Conservation (phyloP, 108 stramenopile genomes). For the Nitzschia sp. region DNA sequence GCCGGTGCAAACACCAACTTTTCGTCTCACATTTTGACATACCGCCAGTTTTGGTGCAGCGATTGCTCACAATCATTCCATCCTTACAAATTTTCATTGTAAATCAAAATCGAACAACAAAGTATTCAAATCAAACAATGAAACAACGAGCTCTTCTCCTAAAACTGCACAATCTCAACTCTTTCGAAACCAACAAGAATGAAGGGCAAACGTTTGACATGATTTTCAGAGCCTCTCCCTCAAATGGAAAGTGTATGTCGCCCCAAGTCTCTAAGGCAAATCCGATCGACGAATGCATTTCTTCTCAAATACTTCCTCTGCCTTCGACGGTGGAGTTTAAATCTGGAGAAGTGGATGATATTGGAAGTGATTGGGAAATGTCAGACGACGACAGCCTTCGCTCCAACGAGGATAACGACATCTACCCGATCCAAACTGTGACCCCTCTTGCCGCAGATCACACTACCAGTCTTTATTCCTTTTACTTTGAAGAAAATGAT, state of each 20-base stretch:
- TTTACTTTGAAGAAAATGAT: slow-evolving; percentile 21
- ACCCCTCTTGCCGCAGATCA: slow-evolving; percentile 8
- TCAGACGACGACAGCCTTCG: slow-evolving; percentile 9
- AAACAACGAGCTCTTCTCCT: slow-evolving; percentile 19
- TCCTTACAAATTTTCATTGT: too few species aligned
- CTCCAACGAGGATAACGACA: neutral
- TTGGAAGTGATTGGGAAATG: slow-evolving; percentile 31
- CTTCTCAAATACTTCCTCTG: neutral
- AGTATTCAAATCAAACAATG: neutral
- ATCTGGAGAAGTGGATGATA: slow-evolving; percentile 3
- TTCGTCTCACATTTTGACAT: too few species aligned
- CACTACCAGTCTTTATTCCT: slow-evolving; percentile 21
- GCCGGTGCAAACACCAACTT: too few species aligned
- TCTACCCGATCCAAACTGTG: neutral
- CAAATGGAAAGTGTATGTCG: neutral
- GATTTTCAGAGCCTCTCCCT: neutral
- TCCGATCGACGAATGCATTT: neutral
- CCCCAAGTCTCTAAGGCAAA: neutral
- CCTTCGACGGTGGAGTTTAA: slow-evolving; percentile 2
- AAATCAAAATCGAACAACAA: too few species aligned
- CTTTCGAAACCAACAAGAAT: slow-evolving; percentile 1
- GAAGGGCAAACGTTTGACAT: neutral
- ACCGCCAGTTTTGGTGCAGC: too few species aligned
- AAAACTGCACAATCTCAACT: slow-evolving; percentile 16
- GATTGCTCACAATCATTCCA: too few species aligned